Evolutionary conservation across 768 basidiomycete genomes (phyloP).

Genomic region (Suillus brevipes): DNA sequence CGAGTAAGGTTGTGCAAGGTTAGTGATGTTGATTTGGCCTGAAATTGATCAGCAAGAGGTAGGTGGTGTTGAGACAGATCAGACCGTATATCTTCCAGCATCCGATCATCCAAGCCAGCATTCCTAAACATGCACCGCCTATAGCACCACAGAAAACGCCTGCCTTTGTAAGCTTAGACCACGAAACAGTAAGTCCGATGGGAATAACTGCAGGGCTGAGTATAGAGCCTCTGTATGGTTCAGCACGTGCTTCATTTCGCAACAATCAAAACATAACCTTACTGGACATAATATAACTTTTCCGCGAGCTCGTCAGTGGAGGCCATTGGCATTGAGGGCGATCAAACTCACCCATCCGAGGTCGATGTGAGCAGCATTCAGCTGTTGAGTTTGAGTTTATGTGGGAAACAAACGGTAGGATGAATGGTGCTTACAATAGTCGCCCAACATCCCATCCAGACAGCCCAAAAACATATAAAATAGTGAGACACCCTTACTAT

Average conservation of each 20-base stretch:
- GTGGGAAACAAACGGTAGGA: background rate
- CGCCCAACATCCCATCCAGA: slow-evolving; percentile 46
- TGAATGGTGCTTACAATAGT: slow-evolving; percentile 31
- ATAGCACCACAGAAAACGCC: slow-evolving; percentile 44
- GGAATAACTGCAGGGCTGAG: slow-evolving; percentile 53
- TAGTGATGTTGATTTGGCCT: slow-evolving; percentile 38
- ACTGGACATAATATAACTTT: slow-evolving; percentile 50
- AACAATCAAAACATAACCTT: slow-evolving; percentile 12
- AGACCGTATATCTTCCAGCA: slow-evolving; percentile 50
- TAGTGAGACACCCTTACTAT: slow-evolving; percentile 42
- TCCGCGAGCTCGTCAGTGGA: slow-evolving; percentile 6
- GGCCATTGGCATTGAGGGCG: background rate
- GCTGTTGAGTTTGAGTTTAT: slow-evolving; percentile 24
- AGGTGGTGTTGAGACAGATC: background rate
- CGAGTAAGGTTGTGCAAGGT: slow-evolving; percentile 41
- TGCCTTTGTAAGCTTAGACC: slow-evolving; percentile 44
- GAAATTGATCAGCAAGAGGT: background rate
- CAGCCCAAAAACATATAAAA: slow-evolving; percentile 44
- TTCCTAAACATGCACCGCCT: slow-evolving; percentile 42
- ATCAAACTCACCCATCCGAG: slow-evolving; percentile 43
- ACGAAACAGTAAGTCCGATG: slow-evolving; percentile 46
- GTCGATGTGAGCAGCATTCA: slow-evolving; percentile 45
- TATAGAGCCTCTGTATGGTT: slow-evolving; percentile 41
- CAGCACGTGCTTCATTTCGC: background rate
- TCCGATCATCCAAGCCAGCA: slow-evolving; percentile 52